Conservation (phyloP, 495 filamentous ascomycete genomes). For the Xylaria venustula region DNA sequence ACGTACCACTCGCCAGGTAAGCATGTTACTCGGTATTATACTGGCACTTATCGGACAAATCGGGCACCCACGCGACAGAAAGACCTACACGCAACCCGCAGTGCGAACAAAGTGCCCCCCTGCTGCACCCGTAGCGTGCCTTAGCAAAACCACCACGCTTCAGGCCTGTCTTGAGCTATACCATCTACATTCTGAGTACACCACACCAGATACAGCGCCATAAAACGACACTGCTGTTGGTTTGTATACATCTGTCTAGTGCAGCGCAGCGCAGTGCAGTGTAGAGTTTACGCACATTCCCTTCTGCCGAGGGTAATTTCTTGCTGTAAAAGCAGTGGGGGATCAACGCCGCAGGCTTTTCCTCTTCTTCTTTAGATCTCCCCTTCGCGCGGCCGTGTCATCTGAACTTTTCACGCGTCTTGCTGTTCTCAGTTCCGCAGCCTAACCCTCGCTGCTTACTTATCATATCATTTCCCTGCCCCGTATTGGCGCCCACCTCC, state of each 20-base stretch:
- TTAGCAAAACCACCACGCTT: conserved; percentile 5
- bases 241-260: no score
- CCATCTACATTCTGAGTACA: no score
- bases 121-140: conserved; percentile 1
- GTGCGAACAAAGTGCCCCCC: background rate
- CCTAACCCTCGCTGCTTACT: background rate
- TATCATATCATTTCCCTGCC: background rate
- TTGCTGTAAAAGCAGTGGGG: conserved; percentile 3
- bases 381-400: background rate
- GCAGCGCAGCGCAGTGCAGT: no score
- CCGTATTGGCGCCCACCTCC: background rate
- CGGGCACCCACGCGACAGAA: background rate
- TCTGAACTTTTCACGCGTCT: background rate
- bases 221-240: no score
- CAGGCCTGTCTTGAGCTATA: no score
- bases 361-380: background rate
- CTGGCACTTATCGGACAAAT: background rate
- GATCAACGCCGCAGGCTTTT: background rate
- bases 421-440: background rate
- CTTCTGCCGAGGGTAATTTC: no score
- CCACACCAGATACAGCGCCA: no score
- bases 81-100: conserved; percentile 10
- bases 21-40: no score
- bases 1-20: no score
- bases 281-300: no score